Percentiles rank a stretch among this genome's conserved stretches.
These are phyloP conservation scores for Euphorbia pulcherrima DNA, from an alignment of 345 rosid genomes.

Conservation along the genomic window DNA sequence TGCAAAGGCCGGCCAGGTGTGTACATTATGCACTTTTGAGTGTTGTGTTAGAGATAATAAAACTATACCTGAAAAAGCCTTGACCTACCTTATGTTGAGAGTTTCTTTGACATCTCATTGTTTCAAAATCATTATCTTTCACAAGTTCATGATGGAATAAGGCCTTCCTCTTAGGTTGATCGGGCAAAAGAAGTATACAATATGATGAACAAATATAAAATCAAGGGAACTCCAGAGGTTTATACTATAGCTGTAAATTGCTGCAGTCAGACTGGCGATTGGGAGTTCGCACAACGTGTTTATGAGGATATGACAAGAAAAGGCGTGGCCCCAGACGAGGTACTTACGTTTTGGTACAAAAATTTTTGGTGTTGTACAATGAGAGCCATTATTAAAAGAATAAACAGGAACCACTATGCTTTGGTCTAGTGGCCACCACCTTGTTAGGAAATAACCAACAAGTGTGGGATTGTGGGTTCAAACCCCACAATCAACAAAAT, in stretches of 20 bases:
- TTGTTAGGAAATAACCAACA: no score
- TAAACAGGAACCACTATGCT: no score
- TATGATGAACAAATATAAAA: slow-evolving; percentile 62
- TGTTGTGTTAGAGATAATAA: neutral
- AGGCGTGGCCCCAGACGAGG: slow-evolving; percentile 62
- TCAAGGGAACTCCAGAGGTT: slow-evolving; percentile 89
- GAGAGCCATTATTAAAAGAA: neutral
- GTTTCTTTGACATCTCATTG: neutral
- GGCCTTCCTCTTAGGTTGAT: slow-evolving; percentile 52
- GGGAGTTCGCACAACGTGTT: slow-evolving; percentile 68
- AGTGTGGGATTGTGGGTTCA: no score
- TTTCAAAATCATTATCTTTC: neutral
- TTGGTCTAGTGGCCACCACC: no score
- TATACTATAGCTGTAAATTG: slow-evolving; percentile 79
- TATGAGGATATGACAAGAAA: slow-evolving; percentile 72
- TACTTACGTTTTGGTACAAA: neutral
- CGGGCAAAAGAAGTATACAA: slow-evolving; percentile 75
- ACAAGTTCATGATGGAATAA: slow-evolving; percentile 10
- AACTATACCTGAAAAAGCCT: slow-evolving; percentile 6
- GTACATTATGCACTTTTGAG: slow-evolving; percentile 9
- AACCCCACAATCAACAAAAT: no score
- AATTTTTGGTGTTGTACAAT: neutral
- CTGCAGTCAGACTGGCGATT: slow-evolving; percentile 84
- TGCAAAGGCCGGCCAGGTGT: slow-evolving; percentile 78
- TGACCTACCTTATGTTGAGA: neutral